These are phyloP conservation scores for Nephelium lappaceum DNA, from an alignment of 345 rosid species.

Conservation along the genomic window DNA sequence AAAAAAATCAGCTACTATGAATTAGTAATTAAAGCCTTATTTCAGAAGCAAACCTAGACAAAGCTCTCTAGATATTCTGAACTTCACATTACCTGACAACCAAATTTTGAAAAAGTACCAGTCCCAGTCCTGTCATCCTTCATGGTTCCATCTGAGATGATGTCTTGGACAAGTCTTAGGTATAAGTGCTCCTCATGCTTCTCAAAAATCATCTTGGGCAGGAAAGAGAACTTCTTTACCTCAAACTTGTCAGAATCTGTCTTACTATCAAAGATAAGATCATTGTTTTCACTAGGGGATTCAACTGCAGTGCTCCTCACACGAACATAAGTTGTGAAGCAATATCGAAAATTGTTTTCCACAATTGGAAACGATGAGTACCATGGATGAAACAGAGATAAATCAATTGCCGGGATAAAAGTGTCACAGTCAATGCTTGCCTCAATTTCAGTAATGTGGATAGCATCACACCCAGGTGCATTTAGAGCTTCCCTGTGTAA, in stretches of 20 bases:
- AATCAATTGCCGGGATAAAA: slow-evolving; percentile 73
- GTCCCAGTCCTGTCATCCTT: slow-evolving; percentile 87
- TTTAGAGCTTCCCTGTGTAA: slow-evolving; percentile 76
- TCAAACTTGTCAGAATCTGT: slow-evolving; percentile 51
- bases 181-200: slow-evolving; percentile 79
- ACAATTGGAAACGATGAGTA: slow-evolving; percentile 68
- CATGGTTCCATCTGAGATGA: slow-evolving; percentile 59
- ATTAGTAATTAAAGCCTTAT: slow-evolving; percentile 20
- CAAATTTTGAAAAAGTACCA: slow-evolving; percentile 86
- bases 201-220: slow-evolving; percentile 75
- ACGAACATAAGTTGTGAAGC: slow-evolving; percentile 76
- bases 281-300: slow-evolving; percentile 35
- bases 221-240: slow-evolving; percentile 57
- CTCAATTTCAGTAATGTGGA: slow-evolving; percentile 86
- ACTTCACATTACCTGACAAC: slow-evolving; percentile 62
- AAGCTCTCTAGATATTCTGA: background rate
- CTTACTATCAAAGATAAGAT: slow-evolving; percentile 30
- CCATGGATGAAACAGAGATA: slow-evolving; percentile 83
- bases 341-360: slow-evolving; percentile 65
- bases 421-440: slow-evolving; percentile 80
- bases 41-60: slow-evolving; percentile 16
- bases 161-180: slow-evolving; percentile 64
- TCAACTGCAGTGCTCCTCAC: slow-evolving; percentile 53
- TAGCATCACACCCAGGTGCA: slow-evolving; percentile 79
- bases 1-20: background rate